Evolutionary conservation across 139 green algal species (phyloP).

Genomic region (Pycnococcus provasolii): DNA sequence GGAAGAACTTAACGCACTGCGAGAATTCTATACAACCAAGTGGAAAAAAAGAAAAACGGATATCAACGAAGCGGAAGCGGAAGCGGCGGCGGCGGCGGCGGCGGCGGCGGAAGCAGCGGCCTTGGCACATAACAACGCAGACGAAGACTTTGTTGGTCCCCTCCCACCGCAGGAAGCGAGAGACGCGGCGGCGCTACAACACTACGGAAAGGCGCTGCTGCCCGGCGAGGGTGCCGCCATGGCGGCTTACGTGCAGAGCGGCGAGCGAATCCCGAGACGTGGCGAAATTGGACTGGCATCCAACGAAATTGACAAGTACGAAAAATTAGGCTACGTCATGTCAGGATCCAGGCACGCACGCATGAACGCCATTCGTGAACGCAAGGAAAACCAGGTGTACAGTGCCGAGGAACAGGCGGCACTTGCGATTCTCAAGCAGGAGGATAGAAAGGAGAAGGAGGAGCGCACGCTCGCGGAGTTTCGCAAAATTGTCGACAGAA

Average conservation of each 20-base stretch:
- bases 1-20: too few species aligned
- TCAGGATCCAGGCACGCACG: slow-evolving; percentile 72
- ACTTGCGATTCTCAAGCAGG: slow-evolving; percentile 95
- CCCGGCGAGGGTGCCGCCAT: slow-evolving; percentile 65
- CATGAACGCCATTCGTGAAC: slow-evolving; percentile 96
- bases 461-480: slow-evolving; percentile 77
- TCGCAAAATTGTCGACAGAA: slow-evolving; percentile 58
- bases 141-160: slow-evolving; percentile 2
- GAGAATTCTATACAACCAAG: neutral
- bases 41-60: slow-evolving; percentile 1
- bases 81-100: neutral
- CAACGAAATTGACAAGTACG: slow-evolving; percentile 80
- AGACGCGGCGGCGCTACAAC: neutral
- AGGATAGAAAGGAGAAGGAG: slow-evolving; percentile 92
- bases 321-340: slow-evolving; percentile 94
- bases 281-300: slow-evolving; percentile 82
- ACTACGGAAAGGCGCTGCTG: slow-evolving; percentile 16
- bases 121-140: neutral
- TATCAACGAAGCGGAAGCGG: neutral
- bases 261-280: slow-evolving; percentile 88
- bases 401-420: slow-evolving; percentile 92
- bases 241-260: slow-evolving; percentile 77
- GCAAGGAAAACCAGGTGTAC: slow-evolving; percentile 94
- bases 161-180: neutral
- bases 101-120: neutral